phyloP scores from a whole-genome alignment of 179 eudicot genomes.

The Gypsophila paniculata region DNA sequence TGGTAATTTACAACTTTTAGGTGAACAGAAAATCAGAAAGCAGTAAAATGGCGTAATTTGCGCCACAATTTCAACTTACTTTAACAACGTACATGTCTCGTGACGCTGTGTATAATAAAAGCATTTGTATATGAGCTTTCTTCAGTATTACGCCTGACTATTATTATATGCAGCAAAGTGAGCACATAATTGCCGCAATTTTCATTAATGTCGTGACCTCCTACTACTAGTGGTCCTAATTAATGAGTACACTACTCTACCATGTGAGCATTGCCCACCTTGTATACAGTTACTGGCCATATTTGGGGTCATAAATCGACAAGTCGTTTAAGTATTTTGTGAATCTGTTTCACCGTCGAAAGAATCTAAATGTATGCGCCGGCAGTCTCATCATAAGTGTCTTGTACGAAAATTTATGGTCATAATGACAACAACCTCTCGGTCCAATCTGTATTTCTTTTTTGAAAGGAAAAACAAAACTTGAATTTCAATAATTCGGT shows the following conservation, averaged over 20 bases:
- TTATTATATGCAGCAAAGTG: neutral
- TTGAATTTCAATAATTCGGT: too few species aligned
- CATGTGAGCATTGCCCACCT: neutral
- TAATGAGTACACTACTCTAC: neutral
- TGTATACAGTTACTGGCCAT: neutral
- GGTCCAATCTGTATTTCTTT: too few species aligned
- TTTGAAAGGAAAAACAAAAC: too few species aligned
- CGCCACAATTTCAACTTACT: constrained; percentile 16
- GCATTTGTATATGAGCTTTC: neutral
- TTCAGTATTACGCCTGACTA: constrained; percentile 6
- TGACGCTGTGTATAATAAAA: constrained; percentile 1
- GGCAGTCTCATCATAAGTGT: too few species aligned
- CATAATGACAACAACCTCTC: too few species aligned
- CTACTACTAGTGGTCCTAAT: neutral
- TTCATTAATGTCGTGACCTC: constrained; percentile 2
- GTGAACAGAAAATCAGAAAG: constrained; percentile 5
- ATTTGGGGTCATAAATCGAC: neutral
- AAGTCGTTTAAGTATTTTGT: too few species aligned
- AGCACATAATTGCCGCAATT: neutral
- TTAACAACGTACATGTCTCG: constrained; percentile 16
- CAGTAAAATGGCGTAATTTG: constrained; percentile 22
- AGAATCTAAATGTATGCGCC: too few species aligned
- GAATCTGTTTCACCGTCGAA: too few species aligned
- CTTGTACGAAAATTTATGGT: too few species aligned
- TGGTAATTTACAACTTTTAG: constrained; percentile 16